phyloP scores from a whole-genome alignment of 2,329 filamentous ascomycete species.

The Fusarium chuoi region DNA sequence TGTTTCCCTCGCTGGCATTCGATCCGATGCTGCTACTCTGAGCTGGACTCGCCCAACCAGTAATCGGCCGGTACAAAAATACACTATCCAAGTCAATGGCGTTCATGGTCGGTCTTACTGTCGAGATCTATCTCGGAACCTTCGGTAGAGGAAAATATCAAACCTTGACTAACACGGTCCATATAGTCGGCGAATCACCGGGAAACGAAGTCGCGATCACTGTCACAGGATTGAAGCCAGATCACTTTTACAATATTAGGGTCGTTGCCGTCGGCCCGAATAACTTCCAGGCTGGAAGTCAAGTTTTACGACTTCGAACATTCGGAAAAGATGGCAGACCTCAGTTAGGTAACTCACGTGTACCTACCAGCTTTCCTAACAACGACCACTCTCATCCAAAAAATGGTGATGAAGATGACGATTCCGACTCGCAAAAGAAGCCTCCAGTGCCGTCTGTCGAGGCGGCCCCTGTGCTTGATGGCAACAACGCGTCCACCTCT shows the following conservation, averaged over 20 bases:
- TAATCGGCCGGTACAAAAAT: constrained; percentile 79
- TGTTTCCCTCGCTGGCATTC: constrained; percentile 90
- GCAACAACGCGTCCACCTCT: constrained; percentile 68
- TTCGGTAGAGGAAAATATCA: not conserved
- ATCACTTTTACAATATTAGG: constrained; percentile 91
- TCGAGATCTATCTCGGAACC: not conserved
- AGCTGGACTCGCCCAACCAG: constrained; percentile 84
- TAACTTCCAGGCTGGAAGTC: constrained; percentile 91
- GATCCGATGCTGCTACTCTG: constrained; percentile 85
- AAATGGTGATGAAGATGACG: constrained; percentile 57
- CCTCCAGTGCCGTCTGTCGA: constrained; percentile 68
- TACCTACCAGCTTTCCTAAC: constrained; percentile 66
- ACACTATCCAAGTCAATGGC: constrained; percentile 93
- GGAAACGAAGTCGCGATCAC: constrained; percentile 72
- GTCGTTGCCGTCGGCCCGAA: constrained; percentile 91
- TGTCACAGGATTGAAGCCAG: constrained; percentile 86
- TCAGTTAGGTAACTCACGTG: constrained; percentile 65
- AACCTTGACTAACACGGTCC: constrained; percentile 25
- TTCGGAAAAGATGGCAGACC: constrained; percentile 72
- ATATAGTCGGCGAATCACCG: constrained; percentile 81
- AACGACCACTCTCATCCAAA: constrained; percentile 59
- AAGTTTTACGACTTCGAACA: constrained; percentile 85
- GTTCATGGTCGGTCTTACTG: constrained; percentile 74
- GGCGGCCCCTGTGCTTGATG: constrained; percentile 69
- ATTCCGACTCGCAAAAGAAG: constrained; percentile 58